Conservation (phyloP, 129 eudicot genomes). For the Tanacetum coccineum region DNA sequence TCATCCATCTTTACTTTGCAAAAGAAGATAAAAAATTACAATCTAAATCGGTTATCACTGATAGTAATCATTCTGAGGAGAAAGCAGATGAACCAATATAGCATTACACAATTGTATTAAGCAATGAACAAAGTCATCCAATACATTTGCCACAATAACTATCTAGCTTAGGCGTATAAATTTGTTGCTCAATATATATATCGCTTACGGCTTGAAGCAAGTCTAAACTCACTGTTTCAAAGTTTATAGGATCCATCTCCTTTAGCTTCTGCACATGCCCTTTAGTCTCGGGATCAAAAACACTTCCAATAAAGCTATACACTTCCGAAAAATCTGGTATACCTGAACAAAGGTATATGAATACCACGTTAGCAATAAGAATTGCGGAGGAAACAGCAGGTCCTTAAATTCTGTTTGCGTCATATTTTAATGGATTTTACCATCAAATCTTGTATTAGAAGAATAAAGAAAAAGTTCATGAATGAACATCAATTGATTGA, state of each 20-base stretch:
- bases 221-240: slow-evolving; percentile 80
- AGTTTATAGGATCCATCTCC: slow-evolving; percentile 99
- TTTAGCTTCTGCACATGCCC: slow-evolving; percentile 91
- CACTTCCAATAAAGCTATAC: slow-evolving; percentile 95
- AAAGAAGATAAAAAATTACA: background rate
- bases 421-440: background rate
- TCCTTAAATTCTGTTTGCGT: background rate
- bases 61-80: background rate
- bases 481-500: background rate
- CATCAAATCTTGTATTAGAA: too few relatives aligned
- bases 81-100: background rate
- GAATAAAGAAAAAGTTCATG: too few relatives aligned
- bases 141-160: too few relatives aligned
- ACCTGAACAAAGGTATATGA: slow-evolving; percentile 38
- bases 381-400: background rate
- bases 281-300: slow-evolving; percentile 80
- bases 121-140: too few relatives aligned
- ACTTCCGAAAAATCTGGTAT: slow-evolving; percentile 95
- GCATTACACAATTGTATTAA: too few relatives aligned
- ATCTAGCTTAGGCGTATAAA: too few relatives aligned
- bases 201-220: too few relatives aligned
- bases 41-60: background rate
- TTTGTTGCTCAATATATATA: too few relatives aligned
- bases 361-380: background rate
- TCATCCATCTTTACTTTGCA: too few relatives aligned